Conservation (phyloP, 2,329 filamentous ascomycete species). For the Aureobasidium sp. region DNA sequence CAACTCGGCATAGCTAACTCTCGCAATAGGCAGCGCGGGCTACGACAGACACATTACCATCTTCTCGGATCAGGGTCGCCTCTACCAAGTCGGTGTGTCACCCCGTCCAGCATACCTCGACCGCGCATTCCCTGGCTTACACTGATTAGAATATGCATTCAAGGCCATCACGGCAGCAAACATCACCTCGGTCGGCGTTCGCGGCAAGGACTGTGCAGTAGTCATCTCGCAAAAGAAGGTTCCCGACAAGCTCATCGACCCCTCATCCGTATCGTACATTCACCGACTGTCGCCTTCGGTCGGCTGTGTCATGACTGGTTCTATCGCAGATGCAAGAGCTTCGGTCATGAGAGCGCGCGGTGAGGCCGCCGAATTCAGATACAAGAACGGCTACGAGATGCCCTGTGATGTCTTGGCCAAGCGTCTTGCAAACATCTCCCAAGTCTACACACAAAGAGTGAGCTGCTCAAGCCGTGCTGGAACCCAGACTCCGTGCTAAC, state of each 20-base stretch:
- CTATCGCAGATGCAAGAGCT: slow-evolving; percentile 92
- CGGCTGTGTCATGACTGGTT: slow-evolving; percentile 96
- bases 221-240: slow-evolving; percentile 99
- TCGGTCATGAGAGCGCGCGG: slow-evolving; percentile 87
- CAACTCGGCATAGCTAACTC: neutral
- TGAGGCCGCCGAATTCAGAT: slow-evolving; percentile 94
- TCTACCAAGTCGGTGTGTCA: slow-evolving; percentile 97
- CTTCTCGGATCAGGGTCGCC: slow-evolving; percentile 95
- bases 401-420: slow-evolving; percentile 94
- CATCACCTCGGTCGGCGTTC: slow-evolving; percentile 93
- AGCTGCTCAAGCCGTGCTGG: slow-evolving; percentile 22
- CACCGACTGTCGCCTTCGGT: slow-evolving; percentile 95
- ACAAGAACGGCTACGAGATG: slow-evolving; percentile 99
- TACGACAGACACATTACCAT: slow-evolving; percentile 99
- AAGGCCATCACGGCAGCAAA: slow-evolving; percentile 99
- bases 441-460: slow-evolving; percentile 97
- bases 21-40: slow-evolving; percentile 62
- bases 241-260: slow-evolving; percentile 98
- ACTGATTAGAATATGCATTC: slow-evolving; percentile 90
- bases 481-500: neutral
- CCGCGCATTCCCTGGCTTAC: slow-evolving; percentile 10
- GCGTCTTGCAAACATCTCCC: slow-evolving; percentile 95
- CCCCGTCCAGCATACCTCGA: neutral
- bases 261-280: slow-evolving; percentile 91
- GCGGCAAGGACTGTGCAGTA: slow-evolving; percentile 94